Evolutionary conservation across 768 basidiomycete genomes (phyloP).

Genomic region (Rhodotorula paludigena): DNA sequence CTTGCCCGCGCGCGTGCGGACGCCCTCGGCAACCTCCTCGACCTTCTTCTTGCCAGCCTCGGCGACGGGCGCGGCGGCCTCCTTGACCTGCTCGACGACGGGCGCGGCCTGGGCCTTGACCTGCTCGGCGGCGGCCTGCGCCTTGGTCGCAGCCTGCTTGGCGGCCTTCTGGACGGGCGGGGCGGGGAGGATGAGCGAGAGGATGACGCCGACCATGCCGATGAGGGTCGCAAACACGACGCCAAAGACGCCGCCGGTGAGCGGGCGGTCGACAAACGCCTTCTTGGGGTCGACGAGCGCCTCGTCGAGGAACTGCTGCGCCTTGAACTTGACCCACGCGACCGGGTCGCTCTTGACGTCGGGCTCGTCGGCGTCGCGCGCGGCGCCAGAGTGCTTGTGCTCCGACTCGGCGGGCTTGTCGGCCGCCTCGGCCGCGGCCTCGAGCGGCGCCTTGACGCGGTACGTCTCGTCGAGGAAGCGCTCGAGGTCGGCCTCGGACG

Average conservation of each 20-base stretch:
- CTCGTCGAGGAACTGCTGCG: slow-evolving; percentile 72
- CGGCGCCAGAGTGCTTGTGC: slow-evolving; percentile 53
- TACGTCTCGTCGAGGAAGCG: slow-evolving; percentile 80
- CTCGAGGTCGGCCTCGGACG: slow-evolving; percentile 80
- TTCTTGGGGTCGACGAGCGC: slow-evolving; percentile 68
- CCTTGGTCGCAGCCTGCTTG: slow-evolving; percentile 53
- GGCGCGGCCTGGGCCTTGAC: slow-evolving; percentile 42
- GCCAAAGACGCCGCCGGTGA: slow-evolving; percentile 70
- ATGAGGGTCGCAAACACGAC: slow-evolving; percentile 71
- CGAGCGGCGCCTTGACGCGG: slow-evolving; percentile 78
- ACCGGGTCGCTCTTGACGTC: slow-evolving; percentile 70
- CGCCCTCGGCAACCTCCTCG: slow-evolving; percentile 18
- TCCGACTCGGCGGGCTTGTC: slow-evolving; percentile 46
- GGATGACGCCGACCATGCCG: slow-evolving; percentile 64
- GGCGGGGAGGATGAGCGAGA: slow-evolving; percentile 21
- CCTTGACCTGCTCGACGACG: slow-evolving; percentile 14
- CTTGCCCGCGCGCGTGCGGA: slow-evolving; percentile 19
- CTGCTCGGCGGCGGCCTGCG: slow-evolving; percentile 35
- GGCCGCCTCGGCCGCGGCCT: slow-evolving; percentile 54
- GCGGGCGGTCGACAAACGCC: slow-evolving; percentile 83
- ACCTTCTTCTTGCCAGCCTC: slow-evolving; percentile 17
- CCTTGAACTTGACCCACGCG: slow-evolving; percentile 70
- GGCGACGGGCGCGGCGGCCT: slow-evolving; percentile 17
- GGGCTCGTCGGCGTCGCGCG: slow-evolving; percentile 45
- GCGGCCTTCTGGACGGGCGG: slow-evolving; percentile 52